Conservation (phyloP, 371 early-diverging fungal genomes). For the Fennellomyces sp. region DNA sequence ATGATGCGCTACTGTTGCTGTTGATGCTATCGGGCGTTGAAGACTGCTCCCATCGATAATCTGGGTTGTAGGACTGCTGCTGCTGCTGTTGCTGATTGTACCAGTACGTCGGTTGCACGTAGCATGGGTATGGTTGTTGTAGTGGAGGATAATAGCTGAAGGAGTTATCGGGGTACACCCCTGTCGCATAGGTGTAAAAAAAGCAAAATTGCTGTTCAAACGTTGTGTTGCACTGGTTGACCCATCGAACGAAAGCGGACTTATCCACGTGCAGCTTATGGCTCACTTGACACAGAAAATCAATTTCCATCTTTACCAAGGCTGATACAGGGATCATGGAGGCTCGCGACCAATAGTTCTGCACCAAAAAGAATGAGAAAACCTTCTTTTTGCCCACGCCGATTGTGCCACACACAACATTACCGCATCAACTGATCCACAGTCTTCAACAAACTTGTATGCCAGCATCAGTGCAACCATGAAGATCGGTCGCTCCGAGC, state of each 20-base stretch:
- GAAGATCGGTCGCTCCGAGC: slow-evolving; percentile 31
- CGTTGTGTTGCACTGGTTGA: slow-evolving; percentile 11
- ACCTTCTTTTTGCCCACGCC: neutral
- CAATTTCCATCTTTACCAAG: slow-evolving; percentile 11
- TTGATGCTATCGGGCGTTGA: neutral
- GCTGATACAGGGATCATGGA: slow-evolving; percentile 13
- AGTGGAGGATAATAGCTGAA: neutral
- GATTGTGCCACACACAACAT: neutral
- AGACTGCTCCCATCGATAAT: slow-evolving; percentile 3
- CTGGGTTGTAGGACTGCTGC: neutral
- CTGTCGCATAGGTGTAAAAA: neutral
- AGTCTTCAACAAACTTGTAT: slow-evolving; percentile 41
- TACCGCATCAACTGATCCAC: slow-evolving; percentile 32
- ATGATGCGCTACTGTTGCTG: neutral
- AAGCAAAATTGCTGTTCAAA: slow-evolving; percentile 9
- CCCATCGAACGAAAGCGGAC: slow-evolving; percentile 10
- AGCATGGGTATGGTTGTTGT: neutral
- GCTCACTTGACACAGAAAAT: slow-evolving; percentile 11
- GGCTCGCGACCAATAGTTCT: slow-evolving; percentile 29
- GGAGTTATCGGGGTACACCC: slow-evolving; percentile 2
- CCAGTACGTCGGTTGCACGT: neutral
- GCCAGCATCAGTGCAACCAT: slow-evolving; percentile 35
- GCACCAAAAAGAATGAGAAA: neutral
- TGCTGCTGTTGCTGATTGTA: neutral
- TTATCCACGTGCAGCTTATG: slow-evolving; percentile 15